Base-by-base conservation (phyloP, 768 basidiomycete genomes). In the Russula sp. region DNA sequence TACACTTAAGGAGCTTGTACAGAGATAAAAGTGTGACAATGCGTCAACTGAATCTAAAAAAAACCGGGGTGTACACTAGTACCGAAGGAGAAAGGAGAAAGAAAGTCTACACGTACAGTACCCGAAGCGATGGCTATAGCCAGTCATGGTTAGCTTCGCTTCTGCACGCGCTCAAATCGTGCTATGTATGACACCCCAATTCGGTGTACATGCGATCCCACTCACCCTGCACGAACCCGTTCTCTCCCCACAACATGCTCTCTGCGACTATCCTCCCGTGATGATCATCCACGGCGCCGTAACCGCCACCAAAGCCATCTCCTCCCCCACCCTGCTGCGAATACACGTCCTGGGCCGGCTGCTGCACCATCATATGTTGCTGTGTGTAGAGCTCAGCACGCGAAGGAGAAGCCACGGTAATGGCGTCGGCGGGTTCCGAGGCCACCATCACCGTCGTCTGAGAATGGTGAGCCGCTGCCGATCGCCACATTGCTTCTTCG, bases 191-290 rank as follows among this genome's bases (percentile, higher is more conserved):
- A 26, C 30, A 8, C 16, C 53, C 61, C 32, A 62, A 42, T 26
- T 44, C 61, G 7, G 53, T 6, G 46, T 62, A 67, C 28, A 63
- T 63, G 24, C 58, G 63, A 22, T 58, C 66, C 88, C 88, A 89
- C 73, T 89, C 88, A 36, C 83, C 82, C 65, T 86, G 85, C 58
- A 81, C 86, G 70, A 89, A 85, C 10, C 84, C 84, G 53, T 83
- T 79, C 10, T 87, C 80, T 32, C 87, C 87, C 87, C 87, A 89
- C 76, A 87, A 83, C 24, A 76, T 32, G 11, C 62, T 28, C 44
- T 58, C n/a, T n/a, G n/a, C 73, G 61, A 85, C 84, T 14, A 34
- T 22, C 59, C 86, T 79, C 22, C 3, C 36, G 4, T 4, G 13
- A 36, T 13, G 50, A 26, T 4, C 42, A 2, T 57, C 51, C n/a